Base-by-base conservation (phyloP, 495 filamentous ascomycete genomes). In the Cercophora newfieldiana region DNA sequence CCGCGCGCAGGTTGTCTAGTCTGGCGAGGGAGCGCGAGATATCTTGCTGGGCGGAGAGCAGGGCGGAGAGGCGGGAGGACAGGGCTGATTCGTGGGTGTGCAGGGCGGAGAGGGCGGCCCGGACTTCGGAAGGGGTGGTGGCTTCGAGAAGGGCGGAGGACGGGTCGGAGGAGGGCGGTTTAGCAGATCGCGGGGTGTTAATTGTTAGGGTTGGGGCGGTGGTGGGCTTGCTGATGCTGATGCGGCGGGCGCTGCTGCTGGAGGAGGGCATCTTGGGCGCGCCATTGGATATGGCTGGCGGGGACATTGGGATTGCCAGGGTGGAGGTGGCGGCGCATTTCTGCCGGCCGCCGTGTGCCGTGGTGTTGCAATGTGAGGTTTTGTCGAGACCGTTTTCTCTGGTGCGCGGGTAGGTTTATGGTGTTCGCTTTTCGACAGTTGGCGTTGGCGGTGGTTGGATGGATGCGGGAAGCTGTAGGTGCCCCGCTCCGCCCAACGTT, bases 1-100 rank as follows among this genome's bases (percentile, higher is more conserved):
- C 88, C 21, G 93, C 93, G 59, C 96, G 91, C 47, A 97, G 85
- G 16, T 97, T 81, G 76, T 99, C 96, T 44, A 99, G 86, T n/a
- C 94, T 89, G 28, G 87, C 85, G 61, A 99, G 80, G 67, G 96
- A 89, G 61, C 92, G 90, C 7, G 88, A 88, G 50, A 97, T 84
- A 71, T 95, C 91, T 58, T 90, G 88, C 73, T 97, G 93, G 0
- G 90, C 90, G 61, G 87, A 83, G 25, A 97, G 78, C 47, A 97
- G 85, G 28, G 83, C 79, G 72, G 91, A 83, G n/a, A 99, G 88
- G 24, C 88, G 88, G 54, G 81, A 78, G 2, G 91, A 93, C 47
- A 97, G 84, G 48, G 85, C 74, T 50, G 88, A 81, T 79, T 98
- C 94, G 68, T 90, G 91, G 31, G 83, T 80, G 69, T 89, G 88